These are phyloP conservation scores for Trichosanthes cucumerina DNA, from an alignment of 306 rosid species.

Conservation along the genomic window DNA sequence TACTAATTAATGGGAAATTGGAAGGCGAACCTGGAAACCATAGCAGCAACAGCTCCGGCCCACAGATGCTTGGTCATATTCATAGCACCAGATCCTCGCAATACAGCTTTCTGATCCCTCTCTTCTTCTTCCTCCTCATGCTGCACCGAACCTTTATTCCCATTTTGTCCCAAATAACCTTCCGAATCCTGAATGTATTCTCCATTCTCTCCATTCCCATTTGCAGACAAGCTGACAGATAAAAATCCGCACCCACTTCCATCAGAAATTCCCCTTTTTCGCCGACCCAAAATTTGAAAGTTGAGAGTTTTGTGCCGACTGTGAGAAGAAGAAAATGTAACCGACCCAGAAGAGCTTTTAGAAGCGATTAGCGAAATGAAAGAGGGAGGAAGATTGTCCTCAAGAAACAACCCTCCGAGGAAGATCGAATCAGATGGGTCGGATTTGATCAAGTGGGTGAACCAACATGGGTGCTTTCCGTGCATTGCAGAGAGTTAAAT, in stretches of 20 bases:
- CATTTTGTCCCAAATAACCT: constrained; percentile 29
- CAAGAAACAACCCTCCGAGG: constrained; percentile 73
- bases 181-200: constrained; percentile 37
- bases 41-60: constrained; percentile 97
- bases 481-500: constrained; percentile 16
- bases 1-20: background rate
- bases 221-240: constrained; percentile 67
- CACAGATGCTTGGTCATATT: constrained; percentile 85
- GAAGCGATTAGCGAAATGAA: constrained; percentile 29
- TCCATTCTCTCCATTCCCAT: constrained; percentile 30
- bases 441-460: constrained; percentile 23
- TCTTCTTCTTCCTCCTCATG: constrained; percentile 18
- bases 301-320: constrained; percentile 13
- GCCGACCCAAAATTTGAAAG: constrained; percentile 13
- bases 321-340: constrained; percentile 19
- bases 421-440: constrained; percentile 29
- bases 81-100: constrained; percentile 49
- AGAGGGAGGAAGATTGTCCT: constrained; percentile 40
- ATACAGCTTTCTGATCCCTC: constrained; percentile 14
- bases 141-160: constrained; percentile 17
- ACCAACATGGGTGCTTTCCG: constrained; percentile 11
- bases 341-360: constrained; percentile 10
- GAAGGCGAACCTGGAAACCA: constrained; percentile 76
- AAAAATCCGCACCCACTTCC: constrained; percentile 27
- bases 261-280: constrained; percentile 10